A percentile compares a stretch with the other conserved stretches of the same genome.
Conservation (phyloP, 1,284 basidiomycete genomes). For the Xanthoconium separans region DNA sequence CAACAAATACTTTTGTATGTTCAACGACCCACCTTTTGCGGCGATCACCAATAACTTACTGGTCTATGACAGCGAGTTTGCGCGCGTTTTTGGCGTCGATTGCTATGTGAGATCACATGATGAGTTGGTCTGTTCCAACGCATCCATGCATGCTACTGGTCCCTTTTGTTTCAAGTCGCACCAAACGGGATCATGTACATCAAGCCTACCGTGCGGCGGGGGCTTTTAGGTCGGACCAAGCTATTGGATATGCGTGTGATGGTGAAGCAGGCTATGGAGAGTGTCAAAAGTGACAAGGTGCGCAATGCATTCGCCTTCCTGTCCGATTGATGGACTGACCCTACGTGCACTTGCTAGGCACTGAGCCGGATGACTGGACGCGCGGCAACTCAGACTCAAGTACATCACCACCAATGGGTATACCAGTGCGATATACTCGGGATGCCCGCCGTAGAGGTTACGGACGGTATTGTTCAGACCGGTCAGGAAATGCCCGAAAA, state of each 20-base stretch:
- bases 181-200: slow-evolving; percentile 96
- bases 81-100: slow-evolving; percentile 95
- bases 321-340: neutral
- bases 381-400: slow-evolving; percentile 86
- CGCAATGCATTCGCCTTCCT: no score
- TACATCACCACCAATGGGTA: slow-evolving; percentile 92
- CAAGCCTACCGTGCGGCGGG: slow-evolving; percentile 59
- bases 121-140: slow-evolving; percentile 45
- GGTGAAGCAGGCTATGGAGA: slow-evolving; percentile 96
- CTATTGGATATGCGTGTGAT: slow-evolving; percentile 95
- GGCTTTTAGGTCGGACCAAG: slow-evolving; percentile 47
- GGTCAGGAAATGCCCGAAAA: slow-evolving; percentile 95
- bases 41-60: neutral
- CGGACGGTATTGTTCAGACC: slow-evolving; percentile 96
- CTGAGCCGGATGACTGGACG: slow-evolving; percentile 77
- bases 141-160: neutral
- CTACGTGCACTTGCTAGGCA: slow-evolving; percentile 46
- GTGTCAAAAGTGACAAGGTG: slow-evolving; percentile 62
- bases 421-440: slow-evolving; percentile 90
- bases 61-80: slow-evolving; percentile 73
- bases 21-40: neutral
- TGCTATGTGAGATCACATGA: slow-evolving; percentile 87
- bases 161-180: slow-evolving; percentile 49
- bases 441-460: slow-evolving; percentile 99
- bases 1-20: no score